phyloP scores from a whole-genome alignment of 202 grass and related monocot species.

The Carex sylvatica region DNA sequence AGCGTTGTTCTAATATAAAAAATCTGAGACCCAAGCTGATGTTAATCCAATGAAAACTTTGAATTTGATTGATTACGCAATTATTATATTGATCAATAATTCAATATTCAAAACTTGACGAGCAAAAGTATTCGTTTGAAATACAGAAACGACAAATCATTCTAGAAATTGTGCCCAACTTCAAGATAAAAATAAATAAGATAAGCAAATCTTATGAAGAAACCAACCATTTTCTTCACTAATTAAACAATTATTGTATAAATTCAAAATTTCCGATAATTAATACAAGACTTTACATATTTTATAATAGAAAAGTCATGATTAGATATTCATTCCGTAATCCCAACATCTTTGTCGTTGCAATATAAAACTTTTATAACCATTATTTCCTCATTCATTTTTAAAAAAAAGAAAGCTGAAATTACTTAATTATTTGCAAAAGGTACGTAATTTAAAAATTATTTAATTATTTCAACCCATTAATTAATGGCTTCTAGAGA shows the following conservation, averaged over 20 bases:
- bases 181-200: not conserved
- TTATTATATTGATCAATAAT: not conserved
- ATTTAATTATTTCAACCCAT: too few relatives aligned
- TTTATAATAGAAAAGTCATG: not conserved
- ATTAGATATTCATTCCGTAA: not conserved
- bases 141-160: not conserved
- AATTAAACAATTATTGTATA: not conserved
- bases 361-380: not conserved
- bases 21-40: too few relatives aligned
- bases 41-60: not conserved
- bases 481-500: not conserved
- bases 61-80: not conserved
- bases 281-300: not conserved
- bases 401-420: not conserved
- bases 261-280: not conserved
- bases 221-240: not conserved
- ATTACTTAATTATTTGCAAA: too few relatives aligned
- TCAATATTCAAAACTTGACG: not conserved
- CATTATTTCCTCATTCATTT: not conserved
- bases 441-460: too few relatives aligned
- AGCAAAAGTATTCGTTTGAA: not conserved
- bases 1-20: not conserved
- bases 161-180: not conserved
- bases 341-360: not conserved
- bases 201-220: not conserved